These are phyloP conservation scores for Candida ulmi DNA, from an alignment of 805 yeast genomes.

Conservation along the genomic window DNA sequence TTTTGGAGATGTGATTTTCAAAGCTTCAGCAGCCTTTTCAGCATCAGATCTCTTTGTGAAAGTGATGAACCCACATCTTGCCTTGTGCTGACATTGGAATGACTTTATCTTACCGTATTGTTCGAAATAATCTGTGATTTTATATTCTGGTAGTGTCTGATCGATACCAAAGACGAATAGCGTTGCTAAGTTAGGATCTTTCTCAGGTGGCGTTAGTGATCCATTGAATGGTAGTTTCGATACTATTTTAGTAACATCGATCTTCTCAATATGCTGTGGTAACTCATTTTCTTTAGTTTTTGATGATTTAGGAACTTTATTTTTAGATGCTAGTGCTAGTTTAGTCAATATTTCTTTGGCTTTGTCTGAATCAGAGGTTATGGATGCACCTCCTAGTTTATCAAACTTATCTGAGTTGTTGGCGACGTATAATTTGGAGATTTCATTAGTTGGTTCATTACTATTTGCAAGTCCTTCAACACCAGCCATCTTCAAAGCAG, in stretches of 20 bases:
- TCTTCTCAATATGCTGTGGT: conserved; percentile 19
- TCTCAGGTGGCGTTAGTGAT: conserved; percentile 38
- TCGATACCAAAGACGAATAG: conserved; percentile 75
- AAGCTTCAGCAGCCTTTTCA: conserved; percentile 26
- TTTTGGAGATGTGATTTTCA: conserved; percentile 17
- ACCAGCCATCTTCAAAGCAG: conserved; percentile 70
- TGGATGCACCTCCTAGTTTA: conserved; percentile 31
- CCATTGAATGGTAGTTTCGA: conserved; percentile 68
- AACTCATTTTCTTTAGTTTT: conserved; percentile 7
- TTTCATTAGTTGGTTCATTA: conserved; percentile 42
- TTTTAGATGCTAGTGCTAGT: conserved; percentile 24
- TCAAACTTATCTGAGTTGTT: conserved; percentile 34
- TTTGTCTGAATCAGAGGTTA: conserved; percentile 27
- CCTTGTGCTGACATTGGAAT: conserved; percentile 47
- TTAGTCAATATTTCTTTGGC: conserved; percentile 50
- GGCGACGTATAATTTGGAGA: conserved; percentile 53
- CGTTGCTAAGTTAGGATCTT: conserved; percentile 36
- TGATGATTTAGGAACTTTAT: conserved; percentile 6
- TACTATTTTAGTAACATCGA: conserved; percentile 47
- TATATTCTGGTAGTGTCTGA: conserved; percentile 59
- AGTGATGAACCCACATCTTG: conserved; percentile 61
- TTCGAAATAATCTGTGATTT: conserved; percentile 45
- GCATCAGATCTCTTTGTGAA: conserved; percentile 47
- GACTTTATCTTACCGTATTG: conserved; percentile 42
- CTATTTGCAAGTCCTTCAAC: conserved; percentile 28